Conservation (phyloP, 2,329 filamentous ascomycete species). For the Pseudopyrenochaeta lycopersici region DNA sequence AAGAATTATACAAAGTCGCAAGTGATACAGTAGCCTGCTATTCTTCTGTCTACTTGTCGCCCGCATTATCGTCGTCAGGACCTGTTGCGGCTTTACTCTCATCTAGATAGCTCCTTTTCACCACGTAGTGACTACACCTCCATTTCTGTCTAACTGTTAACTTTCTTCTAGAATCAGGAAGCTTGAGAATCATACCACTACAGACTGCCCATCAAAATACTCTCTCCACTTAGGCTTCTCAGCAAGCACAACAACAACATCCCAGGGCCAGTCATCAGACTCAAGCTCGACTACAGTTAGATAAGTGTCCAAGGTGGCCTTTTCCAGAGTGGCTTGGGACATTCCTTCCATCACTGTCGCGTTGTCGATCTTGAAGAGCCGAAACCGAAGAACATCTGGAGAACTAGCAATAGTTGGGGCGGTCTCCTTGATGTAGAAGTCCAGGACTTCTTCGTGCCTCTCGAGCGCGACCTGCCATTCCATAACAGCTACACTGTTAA, state of each 20-base stretch:
- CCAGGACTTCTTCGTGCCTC: constrained; percentile 10
- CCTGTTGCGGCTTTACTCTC: neutral
- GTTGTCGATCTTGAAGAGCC: constrained; percentile 13
- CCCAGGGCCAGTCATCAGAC: constrained; percentile 20
- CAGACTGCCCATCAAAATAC: constrained; percentile 13
- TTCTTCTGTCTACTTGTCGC: too few relatives aligned
- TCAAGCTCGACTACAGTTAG: constrained; percentile 12
- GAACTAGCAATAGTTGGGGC: constrained; percentile 15
- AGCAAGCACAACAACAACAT: constrained; percentile 11
- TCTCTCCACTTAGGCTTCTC: constrained; percentile 17
- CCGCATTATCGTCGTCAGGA: too few relatives aligned
- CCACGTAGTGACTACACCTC: constrained; percentile 16
- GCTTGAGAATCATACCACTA: constrained; percentile 3
- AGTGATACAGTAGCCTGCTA: too few relatives aligned
- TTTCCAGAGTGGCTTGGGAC: constrained; percentile 10
- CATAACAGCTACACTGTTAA: constrained; percentile 19
- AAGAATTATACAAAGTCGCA: too few relatives aligned
- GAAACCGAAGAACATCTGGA: constrained; percentile 15
- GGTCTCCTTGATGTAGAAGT: constrained; percentile 12
- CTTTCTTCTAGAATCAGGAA: neutral
- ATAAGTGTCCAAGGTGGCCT: constrained; percentile 8
- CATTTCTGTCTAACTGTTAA: constrained; percentile 13
- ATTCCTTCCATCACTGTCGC: constrained; percentile 11
- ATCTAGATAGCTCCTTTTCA: constrained; percentile 11
- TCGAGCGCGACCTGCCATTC: constrained; percentile 13